These are phyloP conservation scores for Cercophora newfieldiana DNA, from an alignment of 495 filamentous ascomycete species.

Conservation along the genomic window DNA sequence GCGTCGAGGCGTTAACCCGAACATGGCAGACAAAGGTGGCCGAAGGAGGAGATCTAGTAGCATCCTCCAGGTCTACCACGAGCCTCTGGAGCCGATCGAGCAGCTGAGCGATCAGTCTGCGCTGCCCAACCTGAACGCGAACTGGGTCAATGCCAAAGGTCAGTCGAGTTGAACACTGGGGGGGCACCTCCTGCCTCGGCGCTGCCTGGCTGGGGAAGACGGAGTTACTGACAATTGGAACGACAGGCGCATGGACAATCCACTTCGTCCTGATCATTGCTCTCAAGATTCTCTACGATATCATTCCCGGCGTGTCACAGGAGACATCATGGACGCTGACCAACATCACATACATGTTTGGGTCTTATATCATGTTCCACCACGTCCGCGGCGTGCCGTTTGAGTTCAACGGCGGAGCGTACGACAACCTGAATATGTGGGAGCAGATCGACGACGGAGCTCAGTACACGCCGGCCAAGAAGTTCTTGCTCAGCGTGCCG, in stretches of 20 bases:
- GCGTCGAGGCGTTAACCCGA: conserved; percentile 44
- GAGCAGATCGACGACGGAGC: conserved; percentile 99
- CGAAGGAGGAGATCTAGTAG: conserved; percentile 90
- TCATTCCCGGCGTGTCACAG: conserved; percentile 90
- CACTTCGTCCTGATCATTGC: conserved; percentile 86
- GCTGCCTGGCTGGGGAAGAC: neutral
- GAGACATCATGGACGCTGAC: conserved; percentile 98
- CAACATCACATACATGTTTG: conserved; percentile 98
- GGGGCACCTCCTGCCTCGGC: neutral
- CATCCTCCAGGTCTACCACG: conserved; percentile 82
- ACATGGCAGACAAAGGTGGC: conserved; percentile 57
- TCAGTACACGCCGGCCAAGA: conserved; percentile 98
- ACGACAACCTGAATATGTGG: conserved; percentile 99
- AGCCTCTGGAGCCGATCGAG: conserved; percentile 90
- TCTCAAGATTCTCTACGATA: conserved; percentile 94
- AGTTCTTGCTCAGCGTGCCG: conserved; percentile 92
- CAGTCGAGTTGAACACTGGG: too few relatives aligned
- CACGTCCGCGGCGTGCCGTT: conserved; percentile 97
- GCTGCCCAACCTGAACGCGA: conserved; percentile 91
- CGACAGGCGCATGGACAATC: conserved; percentile 92
- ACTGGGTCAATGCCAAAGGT: conserved; percentile 99
- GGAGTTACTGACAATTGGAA: conserved; percentile 11
- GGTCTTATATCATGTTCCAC: conserved; percentile 99
- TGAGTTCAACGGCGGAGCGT: conserved; percentile 98
- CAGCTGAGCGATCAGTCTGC: conserved; percentile 94